A percentile compares a stretch with the other conserved stretches of the same genome.
These are phyloP conservation scores for Suillus discolor DNA, from an alignment of 768 basidiomycete genomes.

Conservation along the genomic window DNA sequence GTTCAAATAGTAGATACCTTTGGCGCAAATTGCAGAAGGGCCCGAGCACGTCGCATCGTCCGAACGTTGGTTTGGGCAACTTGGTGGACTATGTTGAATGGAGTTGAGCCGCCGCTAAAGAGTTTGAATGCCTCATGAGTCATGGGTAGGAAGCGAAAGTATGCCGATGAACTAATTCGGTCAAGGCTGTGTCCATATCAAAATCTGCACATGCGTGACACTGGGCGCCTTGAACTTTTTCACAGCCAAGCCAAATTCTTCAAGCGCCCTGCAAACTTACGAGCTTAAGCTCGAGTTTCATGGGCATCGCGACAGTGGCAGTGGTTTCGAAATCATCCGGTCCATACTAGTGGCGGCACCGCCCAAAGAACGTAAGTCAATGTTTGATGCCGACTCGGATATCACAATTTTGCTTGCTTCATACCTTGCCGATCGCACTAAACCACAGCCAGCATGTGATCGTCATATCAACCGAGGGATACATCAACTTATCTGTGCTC, in stretches of 20 bases:
- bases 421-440: neutral
- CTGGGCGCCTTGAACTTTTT: neutral
- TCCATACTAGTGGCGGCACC: neutral
- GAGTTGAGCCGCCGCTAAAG: too few species aligned
- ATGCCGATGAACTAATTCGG: neutral
- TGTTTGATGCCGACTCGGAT: neutral
- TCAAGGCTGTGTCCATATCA: neutral
- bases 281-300: neutral
- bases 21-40: neutral
- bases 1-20: neutral
- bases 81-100: neutral
- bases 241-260: neutral
- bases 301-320: neutral
- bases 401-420: neutral
- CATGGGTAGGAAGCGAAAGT: too few species aligned
- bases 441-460: constrained; percentile 9
- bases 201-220: neutral
- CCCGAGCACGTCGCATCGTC: neutral
- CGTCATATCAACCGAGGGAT: constrained; percentile 20
- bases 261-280: too few species aligned
- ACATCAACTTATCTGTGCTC: constrained; percentile 15
- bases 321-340: neutral
- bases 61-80: neutral
- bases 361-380: neutral
- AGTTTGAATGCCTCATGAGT: too few species aligned